Evolutionary conservation across 768 basidiomycete species (phyloP).

Genomic region (Suillus fuscotomentosus): DNA sequence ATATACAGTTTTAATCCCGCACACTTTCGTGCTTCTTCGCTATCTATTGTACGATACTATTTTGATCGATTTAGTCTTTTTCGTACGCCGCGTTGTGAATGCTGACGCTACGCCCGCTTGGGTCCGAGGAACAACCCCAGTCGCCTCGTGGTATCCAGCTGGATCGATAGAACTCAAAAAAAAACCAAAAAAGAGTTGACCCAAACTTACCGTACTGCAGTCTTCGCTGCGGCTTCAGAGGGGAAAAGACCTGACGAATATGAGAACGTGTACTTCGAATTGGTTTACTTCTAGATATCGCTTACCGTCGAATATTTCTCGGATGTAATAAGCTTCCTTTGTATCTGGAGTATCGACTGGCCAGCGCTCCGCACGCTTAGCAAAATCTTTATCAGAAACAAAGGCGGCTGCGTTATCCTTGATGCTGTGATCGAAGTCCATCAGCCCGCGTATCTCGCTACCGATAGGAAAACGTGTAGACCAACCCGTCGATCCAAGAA

Average conservation of each 20-base stretch:
- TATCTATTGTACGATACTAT: conserved; percentile 1
- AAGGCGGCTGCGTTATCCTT: conserved; percentile 79
- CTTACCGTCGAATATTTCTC: conserved; percentile 85
- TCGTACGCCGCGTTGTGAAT: conserved; percentile 94
- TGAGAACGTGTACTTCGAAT: not conserved
- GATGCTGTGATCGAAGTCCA: conserved; percentile 49
- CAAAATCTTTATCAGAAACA: conserved; percentile 83
- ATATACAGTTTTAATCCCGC: conserved; percentile 5
- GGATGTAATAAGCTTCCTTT: conserved; percentile 93
- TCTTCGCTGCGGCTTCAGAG: conserved; percentile 78
- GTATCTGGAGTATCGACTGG: conserved; percentile 83
- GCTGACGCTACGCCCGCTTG: conserved; percentile 91
- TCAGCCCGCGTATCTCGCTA: conserved; percentile 1
- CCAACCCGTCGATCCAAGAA: conserved; percentile 96
- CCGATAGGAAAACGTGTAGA: conserved; percentile 1
- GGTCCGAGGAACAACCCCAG: conserved; percentile 95
- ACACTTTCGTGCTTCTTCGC: not conserved
- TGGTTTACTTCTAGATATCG: conserved; percentile 7
- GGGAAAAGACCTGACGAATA: conserved; percentile 69
- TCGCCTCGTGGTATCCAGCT: conserved; percentile 95
- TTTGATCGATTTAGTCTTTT: conserved; percentile 10
- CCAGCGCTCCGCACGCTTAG: conserved; percentile 72
- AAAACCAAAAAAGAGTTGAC: conserved; percentile 8
- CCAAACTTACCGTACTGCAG: conserved; percentile 78
- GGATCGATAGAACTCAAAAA: conserved; percentile 16